These are phyloP conservation scores for Fusarium abutilonis DNA, from an alignment of 2,329 filamentous ascomycete species.

Conservation along the genomic window DNA sequence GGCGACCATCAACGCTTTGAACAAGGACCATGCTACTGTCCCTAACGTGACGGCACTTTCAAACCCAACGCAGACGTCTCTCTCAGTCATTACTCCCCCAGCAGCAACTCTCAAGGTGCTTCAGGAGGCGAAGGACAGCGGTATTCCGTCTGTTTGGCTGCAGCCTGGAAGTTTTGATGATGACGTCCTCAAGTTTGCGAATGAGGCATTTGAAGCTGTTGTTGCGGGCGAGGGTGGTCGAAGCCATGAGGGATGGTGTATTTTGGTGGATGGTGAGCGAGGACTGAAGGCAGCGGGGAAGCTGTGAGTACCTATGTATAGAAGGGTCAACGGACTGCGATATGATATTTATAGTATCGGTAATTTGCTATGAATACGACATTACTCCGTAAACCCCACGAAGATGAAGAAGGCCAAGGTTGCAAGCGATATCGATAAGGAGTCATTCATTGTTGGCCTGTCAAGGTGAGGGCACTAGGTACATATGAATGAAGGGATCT, in stretches of 20 bases:
- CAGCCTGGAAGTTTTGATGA: conserved; percentile 91
- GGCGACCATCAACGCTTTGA: conserved; percentile 68
- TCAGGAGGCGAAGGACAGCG: conserved; percentile 77
- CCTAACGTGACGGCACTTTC: conserved; percentile 72
- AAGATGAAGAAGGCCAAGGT: background rate
- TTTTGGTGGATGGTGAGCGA: conserved; percentile 82
- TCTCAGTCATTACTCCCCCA: conserved; percentile 91
- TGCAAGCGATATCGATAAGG: background rate
- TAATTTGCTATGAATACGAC: background rate
- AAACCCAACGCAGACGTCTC: conserved; percentile 73
- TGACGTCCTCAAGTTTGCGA: conserved; percentile 75
- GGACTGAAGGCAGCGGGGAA: conserved; percentile 67
- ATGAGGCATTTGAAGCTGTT: conserved; percentile 72
- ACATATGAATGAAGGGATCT: no score
- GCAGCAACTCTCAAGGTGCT: conserved; percentile 77
- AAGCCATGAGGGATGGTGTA: conserved; percentile 84
- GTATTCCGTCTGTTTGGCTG: conserved; percentile 82
- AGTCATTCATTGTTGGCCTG: background rate
- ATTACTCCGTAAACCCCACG: background rate
- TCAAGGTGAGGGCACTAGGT: no score
- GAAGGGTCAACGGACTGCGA: background rate
- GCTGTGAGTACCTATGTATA: conserved; percentile 47
- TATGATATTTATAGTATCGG: background rate
- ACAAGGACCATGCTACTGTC: conserved; percentile 69
- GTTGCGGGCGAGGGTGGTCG: conserved; percentile 71